Evolutionary conservation across 2,329 filamentous ascomycete genomes (phyloP).

Genomic region (Colletotrichum tamarilloi): DNA sequence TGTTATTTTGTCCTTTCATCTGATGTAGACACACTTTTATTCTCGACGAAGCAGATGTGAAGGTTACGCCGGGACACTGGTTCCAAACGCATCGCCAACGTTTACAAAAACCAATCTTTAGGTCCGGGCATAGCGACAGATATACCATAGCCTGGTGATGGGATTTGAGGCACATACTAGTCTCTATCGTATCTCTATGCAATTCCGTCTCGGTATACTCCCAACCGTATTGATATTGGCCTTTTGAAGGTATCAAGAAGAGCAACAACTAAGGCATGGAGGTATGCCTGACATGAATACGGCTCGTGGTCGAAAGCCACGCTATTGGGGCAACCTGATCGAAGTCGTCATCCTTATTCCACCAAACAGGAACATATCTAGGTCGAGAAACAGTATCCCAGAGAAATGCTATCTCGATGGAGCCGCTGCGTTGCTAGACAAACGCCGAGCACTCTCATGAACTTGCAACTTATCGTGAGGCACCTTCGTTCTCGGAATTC

Average conservation of each 20-base stretch:
- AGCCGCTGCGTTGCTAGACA: background rate
- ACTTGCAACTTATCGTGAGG: constrained; percentile 6
- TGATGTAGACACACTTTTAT: too few species aligned
- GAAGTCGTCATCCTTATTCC: constrained; percentile 53
- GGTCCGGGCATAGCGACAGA: too few species aligned
- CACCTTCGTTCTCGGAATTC: background rate
- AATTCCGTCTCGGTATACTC: too few species aligned
- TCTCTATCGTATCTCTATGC: too few species aligned
- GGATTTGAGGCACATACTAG: too few species aligned
- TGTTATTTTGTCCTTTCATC: too few species aligned
- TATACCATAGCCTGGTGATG: too few species aligned
- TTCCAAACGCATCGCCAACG: too few species aligned
- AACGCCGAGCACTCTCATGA: background rate
- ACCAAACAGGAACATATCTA: constrained; percentile 46
- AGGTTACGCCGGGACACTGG: too few species aligned
- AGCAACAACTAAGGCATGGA: constrained; percentile 39
- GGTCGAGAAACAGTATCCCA: constrained; percentile 39
- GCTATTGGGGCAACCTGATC: constrained; percentile 55
- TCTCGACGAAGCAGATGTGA: too few species aligned
- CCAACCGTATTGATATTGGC: constrained; percentile 36
- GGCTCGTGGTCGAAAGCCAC: constrained; percentile 51
- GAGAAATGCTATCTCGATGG: background rate
- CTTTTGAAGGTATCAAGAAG: constrained; percentile 48
- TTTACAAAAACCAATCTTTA: too few species aligned
- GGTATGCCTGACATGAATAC: constrained; percentile 49